phyloP scores from a whole-genome alignment of 2,329 filamentous ascomycete genomes.

The Diaporthe sp. region DNA sequence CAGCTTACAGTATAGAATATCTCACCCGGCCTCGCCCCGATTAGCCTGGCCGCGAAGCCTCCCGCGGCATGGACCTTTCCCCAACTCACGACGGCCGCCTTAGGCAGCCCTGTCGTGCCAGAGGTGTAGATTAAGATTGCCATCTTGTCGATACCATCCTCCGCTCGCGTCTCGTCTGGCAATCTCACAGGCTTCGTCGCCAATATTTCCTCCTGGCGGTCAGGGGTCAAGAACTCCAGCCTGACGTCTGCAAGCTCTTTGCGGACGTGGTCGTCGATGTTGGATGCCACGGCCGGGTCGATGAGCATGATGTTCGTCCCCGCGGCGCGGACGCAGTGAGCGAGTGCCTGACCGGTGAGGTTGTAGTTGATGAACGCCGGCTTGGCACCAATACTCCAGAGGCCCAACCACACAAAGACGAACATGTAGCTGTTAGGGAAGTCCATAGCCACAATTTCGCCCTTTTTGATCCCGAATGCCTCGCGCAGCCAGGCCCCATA shows the following conservation, averaged over 20 bases:
- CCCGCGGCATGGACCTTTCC: conserved; percentile 70
- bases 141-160: conserved; percentile 67
- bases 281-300: conserved; percentile 70
- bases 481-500: conserved; percentile 83
- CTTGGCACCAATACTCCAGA: conserved; percentile 87
- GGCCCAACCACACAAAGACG: conserved; percentile 79
- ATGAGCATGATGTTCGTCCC: conserved; percentile 77
- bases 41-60: conserved; percentile 66
- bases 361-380: conserved; percentile 94
- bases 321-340: conserved; percentile 80
- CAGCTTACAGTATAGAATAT: conserved; percentile 78
- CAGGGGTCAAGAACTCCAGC: conserved; percentile 73
- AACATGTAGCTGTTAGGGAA: conserved; percentile 87
- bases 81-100: conserved; percentile 84
- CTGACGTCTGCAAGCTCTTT: conserved; percentile 63
- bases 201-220: conserved; percentile 67
- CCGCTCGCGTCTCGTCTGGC: conserved; percentile 68
- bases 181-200: conserved; percentile 67
- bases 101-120: conserved; percentile 87
- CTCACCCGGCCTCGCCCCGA: conserved; percentile 72
- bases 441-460: conserved; percentile 84
- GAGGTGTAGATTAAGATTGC: conserved; percentile 86
- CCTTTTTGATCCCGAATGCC: conserved; percentile 72
- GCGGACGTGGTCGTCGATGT: conserved; percentile 70
- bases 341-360: conserved; percentile 76